These are phyloP conservation scores for Eimeria nieschulzi DNA, from an alignment of 169 alveolate species.

Conservation along the genomic window DNA sequence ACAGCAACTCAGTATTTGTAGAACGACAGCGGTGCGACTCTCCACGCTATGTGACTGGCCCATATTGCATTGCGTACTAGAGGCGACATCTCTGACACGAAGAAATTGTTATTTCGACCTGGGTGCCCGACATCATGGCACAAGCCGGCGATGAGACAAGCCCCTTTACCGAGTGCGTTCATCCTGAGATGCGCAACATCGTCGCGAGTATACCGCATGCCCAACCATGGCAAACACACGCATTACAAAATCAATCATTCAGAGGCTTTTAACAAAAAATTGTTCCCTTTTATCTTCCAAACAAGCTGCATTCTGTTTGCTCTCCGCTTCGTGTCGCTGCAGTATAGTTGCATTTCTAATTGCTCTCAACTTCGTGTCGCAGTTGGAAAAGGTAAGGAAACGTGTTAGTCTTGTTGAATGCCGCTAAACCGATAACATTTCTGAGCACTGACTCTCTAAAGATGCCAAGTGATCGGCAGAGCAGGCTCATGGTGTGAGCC, in stretches of 20 bases:
- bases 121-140: slow-evolving; percentile 84
- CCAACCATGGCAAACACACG: too few species aligned
- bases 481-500: slow-evolving; percentile 25
- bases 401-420: too few species aligned
- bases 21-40: not conserved
- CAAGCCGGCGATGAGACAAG: slow-evolving; percentile 77
- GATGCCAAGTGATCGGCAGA: slow-evolving; percentile 2
- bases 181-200: not conserved
- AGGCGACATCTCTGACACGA: slow-evolving; percentile 61
- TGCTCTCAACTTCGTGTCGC: too few species aligned
- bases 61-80: slow-evolving; percentile 77
- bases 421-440: too few species aligned
- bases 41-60: not conserved
- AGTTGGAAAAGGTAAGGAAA: too few species aligned
- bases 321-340: too few species aligned
- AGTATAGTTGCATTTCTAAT: too few species aligned
- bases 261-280: too few species aligned
- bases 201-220: too few species aligned
- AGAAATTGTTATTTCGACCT: slow-evolving; percentile 78
- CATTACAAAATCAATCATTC: too few species aligned
- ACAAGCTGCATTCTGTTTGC: too few species aligned
- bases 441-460: slow-evolving; percentile 14
- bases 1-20: not conserved
- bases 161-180: slow-evolving; percentile 44
- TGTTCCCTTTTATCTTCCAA: too few species aligned